Conservation (phyloP, 2,329 filamentous ascomycete genomes). For the Colletotrichum filicis region DNA sequence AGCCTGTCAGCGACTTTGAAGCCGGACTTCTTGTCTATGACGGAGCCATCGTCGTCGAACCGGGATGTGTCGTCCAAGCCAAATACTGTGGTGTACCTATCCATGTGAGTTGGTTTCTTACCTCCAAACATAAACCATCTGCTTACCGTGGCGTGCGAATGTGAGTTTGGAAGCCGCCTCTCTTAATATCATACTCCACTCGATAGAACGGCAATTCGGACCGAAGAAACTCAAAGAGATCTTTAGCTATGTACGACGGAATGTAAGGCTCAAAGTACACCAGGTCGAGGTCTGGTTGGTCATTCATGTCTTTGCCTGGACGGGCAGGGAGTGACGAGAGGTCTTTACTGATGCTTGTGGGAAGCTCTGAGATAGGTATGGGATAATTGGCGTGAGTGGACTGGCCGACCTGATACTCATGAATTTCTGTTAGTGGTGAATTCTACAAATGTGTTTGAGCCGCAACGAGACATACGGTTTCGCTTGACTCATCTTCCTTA, state of each 20-base stretch:
- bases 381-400: conserved; percentile 61
- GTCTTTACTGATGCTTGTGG: conserved; percentile 49
- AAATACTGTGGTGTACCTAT: conserved; percentile 65
- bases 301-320: conserved; percentile 66
- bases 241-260: conserved; percentile 62
- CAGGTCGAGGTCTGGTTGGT: conserved; percentile 78
- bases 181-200: conserved; percentile 78
- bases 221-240: conserved; percentile 78
- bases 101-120: background rate
- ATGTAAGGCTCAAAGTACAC: conserved; percentile 82
- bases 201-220: conserved; percentile 80
- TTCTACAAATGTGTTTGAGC: background rate
- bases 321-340: conserved; percentile 60
- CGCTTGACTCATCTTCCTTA: conserved; percentile 31
- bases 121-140: no score
- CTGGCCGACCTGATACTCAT: conserved; percentile 20
- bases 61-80: conserved; percentile 70
- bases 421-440: background rate
- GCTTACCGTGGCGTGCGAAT: conserved; percentile 64
- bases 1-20: conserved; percentile 61
- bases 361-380: conserved; percentile 59
- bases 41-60: conserved; percentile 59
- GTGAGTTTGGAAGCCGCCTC: conserved; percentile 69
- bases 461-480: conserved; percentile 11
- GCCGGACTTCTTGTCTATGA: conserved; percentile 56